phyloP scores from a whole-genome alignment of 352 stramenopile species.

The Aphanomyces euteiches region DNA sequence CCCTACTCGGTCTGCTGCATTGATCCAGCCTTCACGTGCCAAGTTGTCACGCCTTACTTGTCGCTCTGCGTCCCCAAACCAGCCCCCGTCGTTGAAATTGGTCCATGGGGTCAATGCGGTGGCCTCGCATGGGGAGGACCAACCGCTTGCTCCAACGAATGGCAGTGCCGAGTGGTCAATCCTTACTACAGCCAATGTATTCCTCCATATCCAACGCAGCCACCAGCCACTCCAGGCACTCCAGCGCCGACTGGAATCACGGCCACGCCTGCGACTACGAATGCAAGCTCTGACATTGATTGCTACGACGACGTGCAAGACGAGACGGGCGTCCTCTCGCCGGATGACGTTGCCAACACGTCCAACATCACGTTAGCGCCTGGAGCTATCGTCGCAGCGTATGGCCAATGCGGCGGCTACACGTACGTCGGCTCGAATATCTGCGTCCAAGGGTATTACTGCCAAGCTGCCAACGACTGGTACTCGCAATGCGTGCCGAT shows the following conservation, averaged over 20 bases:
- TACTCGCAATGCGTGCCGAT: conserved; percentile 27
- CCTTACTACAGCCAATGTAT: conserved; percentile 12
- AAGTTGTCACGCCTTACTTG: neutral
- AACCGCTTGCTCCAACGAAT: neutral
- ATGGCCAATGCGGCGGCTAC: conserved; percentile 25
- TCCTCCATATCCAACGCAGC: neutral
- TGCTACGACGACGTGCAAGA: conserved; percentile 3
- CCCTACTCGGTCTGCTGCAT: conserved; percentile 17
- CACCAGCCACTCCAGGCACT: neutral
- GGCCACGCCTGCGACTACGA: neutral
- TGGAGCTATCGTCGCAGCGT: neutral
- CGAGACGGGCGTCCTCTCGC: neutral
- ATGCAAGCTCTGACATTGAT: neutral
- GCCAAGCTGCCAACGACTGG: neutral
- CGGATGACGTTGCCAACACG: neutral
- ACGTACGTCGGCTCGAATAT: neutral
- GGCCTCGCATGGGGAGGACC: neutral
- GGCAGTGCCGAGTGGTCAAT: neutral
- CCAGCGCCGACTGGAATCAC: neutral
- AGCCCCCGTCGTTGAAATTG: neutral
- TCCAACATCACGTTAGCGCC: neutral
- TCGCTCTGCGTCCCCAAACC: conserved; percentile 19
- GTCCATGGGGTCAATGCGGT: conserved; percentile 3
- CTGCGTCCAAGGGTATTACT: conserved; percentile 24
- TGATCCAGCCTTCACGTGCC: conserved; percentile 14